Conservation (phyloP, 176 grass and related monocot genomes). For the Elaeis guineensis region DNA sequence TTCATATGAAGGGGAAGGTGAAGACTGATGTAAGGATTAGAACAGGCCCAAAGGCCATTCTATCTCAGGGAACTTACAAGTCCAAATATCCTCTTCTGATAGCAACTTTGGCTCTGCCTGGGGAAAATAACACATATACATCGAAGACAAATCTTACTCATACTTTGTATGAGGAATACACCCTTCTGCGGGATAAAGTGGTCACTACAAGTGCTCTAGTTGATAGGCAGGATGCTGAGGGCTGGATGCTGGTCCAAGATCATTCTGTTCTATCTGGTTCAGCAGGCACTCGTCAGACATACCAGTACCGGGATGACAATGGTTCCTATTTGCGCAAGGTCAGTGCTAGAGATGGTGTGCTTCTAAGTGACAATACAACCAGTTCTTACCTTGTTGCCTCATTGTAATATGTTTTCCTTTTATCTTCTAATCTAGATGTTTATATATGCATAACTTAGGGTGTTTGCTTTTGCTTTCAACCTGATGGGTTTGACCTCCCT, state of each 20-base stretch:
- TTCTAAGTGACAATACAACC: conserved; percentile 64
- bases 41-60: conserved; percentile 18
- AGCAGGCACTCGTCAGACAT: conserved; percentile 37
- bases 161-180: conserved; percentile 28
- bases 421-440: too few species aligned
- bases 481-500: too few species aligned
- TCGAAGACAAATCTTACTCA: conserved; percentile 48
- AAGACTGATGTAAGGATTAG: conserved; percentile 28
- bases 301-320: conserved; percentile 39
- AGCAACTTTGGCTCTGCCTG: conserved; percentile 23
- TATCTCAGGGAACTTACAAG: conserved; percentile 29
- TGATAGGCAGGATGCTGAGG: conserved; percentile 52
- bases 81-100: conserved; percentile 50
- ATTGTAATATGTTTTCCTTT: too few species aligned
- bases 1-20: conserved; percentile 39
- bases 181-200: conserved; percentile 1
- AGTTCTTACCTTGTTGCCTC: too few species aligned
- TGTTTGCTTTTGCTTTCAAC: too few species aligned
- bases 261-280: conserved; percentile 63
- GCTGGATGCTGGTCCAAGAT: conserved; percentile 70
- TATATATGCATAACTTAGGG: too few species aligned
- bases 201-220: conserved; percentile 10
- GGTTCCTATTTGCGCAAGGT: conserved; percentile 31
- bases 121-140: conserved; percentile 42
- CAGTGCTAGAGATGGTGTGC: conserved; percentile 35